Base-by-base conservation (phyloP, 345 rosid species). In the Eucalyptus cloeziana region DNA sequence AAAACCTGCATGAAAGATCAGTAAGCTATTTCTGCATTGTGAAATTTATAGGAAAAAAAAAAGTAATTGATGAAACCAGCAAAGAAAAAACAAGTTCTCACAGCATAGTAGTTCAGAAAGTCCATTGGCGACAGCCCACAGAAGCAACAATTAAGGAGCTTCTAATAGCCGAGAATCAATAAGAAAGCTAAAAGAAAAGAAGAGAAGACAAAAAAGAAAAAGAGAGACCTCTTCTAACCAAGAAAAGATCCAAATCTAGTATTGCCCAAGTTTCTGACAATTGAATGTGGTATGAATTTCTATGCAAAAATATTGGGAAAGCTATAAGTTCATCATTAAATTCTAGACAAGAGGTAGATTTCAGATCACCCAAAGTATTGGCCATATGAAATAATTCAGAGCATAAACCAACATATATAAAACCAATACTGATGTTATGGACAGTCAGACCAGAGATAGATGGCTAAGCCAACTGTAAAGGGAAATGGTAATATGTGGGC, bases 1-100 rank as follows among this genome's bases (percentile, higher is more conserved):
- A 91, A 98, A 98, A 89, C 99, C 99, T 98, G 96, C 93, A 93
- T 87, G 89, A 30, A 27, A 76, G 86, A 80, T 85, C 91, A 76
- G 92, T 76, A 76, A 76, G 45, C 83, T 76, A 21, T 76, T 21
- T 76, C 47, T 76, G 83, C 83, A 76, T 24, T 40, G 83, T 21
- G 47, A 19, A 10, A 40, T 76, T 40, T 7, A 40, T 40, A 76
- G 83, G 47, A 37, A 37, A 76, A 10, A 76, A 76, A 4, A 40
- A 76, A 3, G 47, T 76, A 10, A 76, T 76, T 1, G 8, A 37
- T 10, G 27, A 76, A 21, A 76, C 15, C 83, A 21, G 47, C 47
- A 76, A 76, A 76, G 30, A 56, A 69, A 76, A 21, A 5, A 76
- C 27, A 40, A 76, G 83, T 37, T 76, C 83, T 76, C 47, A 21